A percentile compares a stretch with the other conserved stretches of the same genome.
Conservation (phyloP, 2,329 filamentous ascomycete genomes). For the Aquanectria penicillioides region DNA sequence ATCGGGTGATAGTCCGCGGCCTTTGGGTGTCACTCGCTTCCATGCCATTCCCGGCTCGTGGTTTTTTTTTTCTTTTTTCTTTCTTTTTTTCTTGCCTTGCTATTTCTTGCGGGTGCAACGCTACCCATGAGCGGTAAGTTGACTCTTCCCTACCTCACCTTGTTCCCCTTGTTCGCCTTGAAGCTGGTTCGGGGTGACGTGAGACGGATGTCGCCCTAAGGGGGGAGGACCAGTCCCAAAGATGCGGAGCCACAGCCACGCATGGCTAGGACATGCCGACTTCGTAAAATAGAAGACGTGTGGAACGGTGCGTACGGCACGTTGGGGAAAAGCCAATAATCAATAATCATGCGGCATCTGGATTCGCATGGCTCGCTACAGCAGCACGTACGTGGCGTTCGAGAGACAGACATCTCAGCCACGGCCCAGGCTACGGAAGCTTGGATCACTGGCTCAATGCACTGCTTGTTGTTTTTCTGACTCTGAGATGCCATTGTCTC, state of each 20-base stretch:
- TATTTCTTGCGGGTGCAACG: background rate
- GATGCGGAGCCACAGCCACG: background rate
- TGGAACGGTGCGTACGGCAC: background rate
- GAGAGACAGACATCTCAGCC: background rate
- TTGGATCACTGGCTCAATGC: too few species aligned
- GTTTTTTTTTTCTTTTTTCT: background rate
- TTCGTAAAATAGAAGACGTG: constrained; percentile 7
- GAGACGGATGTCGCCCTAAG: constrained; percentile 23
- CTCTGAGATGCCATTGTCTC: too few species aligned
- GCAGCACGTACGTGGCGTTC: too few species aligned
- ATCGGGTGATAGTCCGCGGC: constrained; percentile 25
- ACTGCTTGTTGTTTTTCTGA: too few species aligned
- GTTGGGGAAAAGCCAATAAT: background rate
- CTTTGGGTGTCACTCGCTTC: background rate
- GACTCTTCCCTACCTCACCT: constrained; percentile 9
- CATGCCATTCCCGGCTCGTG: background rate
- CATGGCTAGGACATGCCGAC: background rate
- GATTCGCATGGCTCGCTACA: background rate
- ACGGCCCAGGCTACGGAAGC: too few species aligned
- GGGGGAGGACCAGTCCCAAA: background rate
- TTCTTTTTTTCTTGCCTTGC: background rate
- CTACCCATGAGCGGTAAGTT: background rate
- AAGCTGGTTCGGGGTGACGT: constrained; percentile 28
- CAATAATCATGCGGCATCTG: background rate
- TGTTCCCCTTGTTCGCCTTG: constrained; percentile 7